Base-by-base conservation (phyloP, 148 eudicot species). In the Heliamphora exappendiculata region DNA sequence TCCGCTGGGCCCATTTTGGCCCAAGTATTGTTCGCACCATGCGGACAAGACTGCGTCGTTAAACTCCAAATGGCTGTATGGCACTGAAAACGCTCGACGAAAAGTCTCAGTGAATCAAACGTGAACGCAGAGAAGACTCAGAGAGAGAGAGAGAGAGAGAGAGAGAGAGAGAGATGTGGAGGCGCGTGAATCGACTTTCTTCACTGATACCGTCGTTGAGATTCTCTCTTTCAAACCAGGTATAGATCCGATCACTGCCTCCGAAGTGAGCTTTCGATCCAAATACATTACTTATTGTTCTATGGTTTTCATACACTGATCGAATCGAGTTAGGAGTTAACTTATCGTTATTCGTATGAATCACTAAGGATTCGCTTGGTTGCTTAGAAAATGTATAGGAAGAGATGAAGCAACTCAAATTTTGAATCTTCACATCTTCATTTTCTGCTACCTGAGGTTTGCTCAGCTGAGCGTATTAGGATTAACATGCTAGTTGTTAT, bases 131-230 rank as follows among this genome's bases (percentile, higher is more conserved):
- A 26, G 16, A 58, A n/a, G n/a, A n/a, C n/a, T n/a, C n/a, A n/a
- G 34, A 42, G 29, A 78, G 53, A 62, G 70, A 57, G 45, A 73
- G 70, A 44, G 37, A 74, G 71, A 73, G 60, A 76, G n/a, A 13
- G 13, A 70, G 70, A 66, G 73, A 84, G 53, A 10, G 26, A 6
- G 67, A 60, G 66, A 85, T 86, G 87, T 84, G 81, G 87, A 78
- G 82, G 82, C 82, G 87, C 63, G 77, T 78, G 37, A 33, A 69
- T 72, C 69, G 55, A 28, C 63, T 84, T 31, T 82, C 85, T 71
- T 73, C 76, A 9, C 74, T 78, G 44, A 16, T 76, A 75, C 74
- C 63, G 42, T 76, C 80, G 14, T 80, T 81, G 45, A 82, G 70
- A 79, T 45, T 76, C 8, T 77, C 80, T 65, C 36, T 49, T 50